Percentiles rank a stretch among this genome's conserved stretches.
Conservation (phyloP, 1,139 yeast species). For the Debaryomycetaceae sp. region DNA sequence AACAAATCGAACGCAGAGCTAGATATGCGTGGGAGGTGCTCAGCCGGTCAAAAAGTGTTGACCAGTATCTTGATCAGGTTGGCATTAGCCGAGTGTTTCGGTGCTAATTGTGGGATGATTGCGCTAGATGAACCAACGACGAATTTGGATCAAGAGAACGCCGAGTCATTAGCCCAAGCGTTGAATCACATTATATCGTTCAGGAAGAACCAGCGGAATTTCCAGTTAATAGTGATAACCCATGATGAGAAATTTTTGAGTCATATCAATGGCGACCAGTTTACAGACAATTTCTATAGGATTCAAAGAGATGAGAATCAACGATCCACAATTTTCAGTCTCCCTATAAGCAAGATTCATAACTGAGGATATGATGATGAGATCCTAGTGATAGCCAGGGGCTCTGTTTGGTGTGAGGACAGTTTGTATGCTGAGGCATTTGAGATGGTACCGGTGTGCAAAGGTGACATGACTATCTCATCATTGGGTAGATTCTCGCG, state of each 20-base stretch:
- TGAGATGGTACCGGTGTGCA: neutral
- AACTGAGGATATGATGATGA: neutral
- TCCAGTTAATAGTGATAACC: constrained; percentile 91
- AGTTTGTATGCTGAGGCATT: neutral
- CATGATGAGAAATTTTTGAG: constrained; percentile 90
- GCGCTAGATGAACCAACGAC: constrained; percentile 98
- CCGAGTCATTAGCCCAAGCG: constrained; percentile 82
- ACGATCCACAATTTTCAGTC: constrained; percentile 61
- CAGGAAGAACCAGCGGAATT: constrained; percentile 76
- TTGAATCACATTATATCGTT: constrained; percentile 71
- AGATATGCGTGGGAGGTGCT: constrained; percentile 97
- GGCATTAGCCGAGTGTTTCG: constrained; percentile 95
- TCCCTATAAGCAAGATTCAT: constrained; percentile 36
- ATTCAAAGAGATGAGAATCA: constrained; percentile 79
- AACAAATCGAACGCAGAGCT: constrained; percentile 85
- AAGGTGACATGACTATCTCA: neutral
- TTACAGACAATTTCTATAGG: constrained; percentile 86
- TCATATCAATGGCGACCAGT: constrained; percentile 79
- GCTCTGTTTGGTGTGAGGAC: neutral
- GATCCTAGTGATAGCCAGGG: neutral
- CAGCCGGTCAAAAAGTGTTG: constrained; percentile 95
- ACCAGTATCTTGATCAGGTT: constrained; percentile 89
- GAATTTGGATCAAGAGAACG: constrained; percentile 84
- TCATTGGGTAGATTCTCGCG: neutral
- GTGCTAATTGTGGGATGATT: constrained; percentile 89